Percentiles rank a stretch among this genome's conserved stretches.
These are phyloP conservation scores for Raffaelea ambrosiae DNA, from an alignment of 2,329 filamentous ascomycete genomes.

Conservation along the genomic window DNA sequence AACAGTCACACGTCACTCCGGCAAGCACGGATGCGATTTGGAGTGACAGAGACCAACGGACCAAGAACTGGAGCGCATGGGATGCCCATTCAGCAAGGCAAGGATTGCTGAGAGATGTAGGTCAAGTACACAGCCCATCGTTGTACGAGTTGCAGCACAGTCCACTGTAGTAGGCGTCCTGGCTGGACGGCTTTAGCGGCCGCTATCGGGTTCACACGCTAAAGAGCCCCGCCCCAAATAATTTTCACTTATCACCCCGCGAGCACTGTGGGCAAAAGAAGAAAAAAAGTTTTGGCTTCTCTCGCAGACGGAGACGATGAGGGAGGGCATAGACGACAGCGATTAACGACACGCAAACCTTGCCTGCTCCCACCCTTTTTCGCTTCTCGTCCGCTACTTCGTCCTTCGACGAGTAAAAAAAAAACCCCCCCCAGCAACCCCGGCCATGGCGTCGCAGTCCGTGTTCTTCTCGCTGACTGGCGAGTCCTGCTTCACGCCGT, in stretches of 20 bases:
- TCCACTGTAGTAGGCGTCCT: too few species aligned
- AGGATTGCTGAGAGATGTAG: too few species aligned
- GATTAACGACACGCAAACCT: neutral
- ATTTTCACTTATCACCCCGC: conserved; percentile 7
- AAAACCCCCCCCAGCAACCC: neutral
- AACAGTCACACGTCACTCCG: too few species aligned
- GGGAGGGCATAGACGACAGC: conserved; percentile 4
- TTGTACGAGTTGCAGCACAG: too few species aligned
- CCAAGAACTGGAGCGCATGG: too few species aligned
- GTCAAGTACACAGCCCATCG: too few species aligned
- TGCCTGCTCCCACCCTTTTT: conserved; percentile 1
- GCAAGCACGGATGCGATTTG: too few species aligned
- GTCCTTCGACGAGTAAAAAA: neutral
- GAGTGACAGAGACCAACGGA: too few species aligned
- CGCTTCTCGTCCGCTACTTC: neutral
- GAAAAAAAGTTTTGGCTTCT: neutral
- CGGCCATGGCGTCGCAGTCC: conserved; percentile 12
- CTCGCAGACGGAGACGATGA: too few species aligned
- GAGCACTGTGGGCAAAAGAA: neutral
- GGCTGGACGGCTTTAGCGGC: too few species aligned
- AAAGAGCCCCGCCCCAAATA: conserved; percentile 2
- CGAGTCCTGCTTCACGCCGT: conserved; percentile 36
- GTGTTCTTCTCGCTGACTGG: conserved; percentile 14
- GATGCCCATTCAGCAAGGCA: too few species aligned
- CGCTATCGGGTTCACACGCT: too few species aligned